Conservation (phyloP, 768 basidiomycete genomes). For the Leccinellum rugosiceps region DNA sequence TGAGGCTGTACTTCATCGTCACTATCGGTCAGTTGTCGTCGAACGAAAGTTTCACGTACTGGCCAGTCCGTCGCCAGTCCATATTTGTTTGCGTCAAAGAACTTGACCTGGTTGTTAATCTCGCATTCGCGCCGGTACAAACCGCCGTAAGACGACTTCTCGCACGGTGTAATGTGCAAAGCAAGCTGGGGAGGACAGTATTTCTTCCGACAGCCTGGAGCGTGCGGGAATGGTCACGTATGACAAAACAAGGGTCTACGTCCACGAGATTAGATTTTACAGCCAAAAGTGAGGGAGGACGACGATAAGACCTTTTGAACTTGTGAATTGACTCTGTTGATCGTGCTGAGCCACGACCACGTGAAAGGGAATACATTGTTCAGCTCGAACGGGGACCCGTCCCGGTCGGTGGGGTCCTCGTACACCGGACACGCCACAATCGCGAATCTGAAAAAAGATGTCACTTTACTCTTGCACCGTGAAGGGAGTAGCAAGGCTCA, state of each 20-base stretch:
- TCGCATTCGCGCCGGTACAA: constrained; percentile 90
- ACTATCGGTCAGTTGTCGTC: background rate
- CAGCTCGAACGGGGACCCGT: constrained; percentile 58
- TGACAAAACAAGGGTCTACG: constrained; percentile 81
- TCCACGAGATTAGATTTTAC: constrained; percentile 2
- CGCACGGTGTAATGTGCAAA: constrained; percentile 74
- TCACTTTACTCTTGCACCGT: too few species aligned
- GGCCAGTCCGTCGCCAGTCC: background rate
- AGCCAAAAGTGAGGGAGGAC: background rate
- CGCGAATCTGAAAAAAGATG: constrained; percentile 64
- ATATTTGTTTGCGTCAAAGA: background rate
- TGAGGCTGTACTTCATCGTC: background rate
- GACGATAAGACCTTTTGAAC: constrained; percentile 85
- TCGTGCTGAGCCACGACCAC: constrained; percentile 96
- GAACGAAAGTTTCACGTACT: background rate
- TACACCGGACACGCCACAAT: constrained; percentile 89
- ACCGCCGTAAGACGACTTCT: constrained; percentile 81
- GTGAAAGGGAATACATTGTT: constrained; percentile 69
- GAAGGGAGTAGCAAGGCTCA: constrained; percentile 38
- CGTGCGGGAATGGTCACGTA: constrained; percentile 91
- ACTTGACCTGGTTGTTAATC: constrained; percentile 42
- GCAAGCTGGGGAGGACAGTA: constrained; percentile 69
- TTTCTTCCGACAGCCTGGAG: constrained; percentile 47
- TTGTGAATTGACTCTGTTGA: constrained; percentile 94
- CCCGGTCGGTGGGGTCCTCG: constrained; percentile 72